Base-by-base conservation (phyloP, 2,329 filamentous ascomycete species). In the Fusarium haematococcum region DNA sequence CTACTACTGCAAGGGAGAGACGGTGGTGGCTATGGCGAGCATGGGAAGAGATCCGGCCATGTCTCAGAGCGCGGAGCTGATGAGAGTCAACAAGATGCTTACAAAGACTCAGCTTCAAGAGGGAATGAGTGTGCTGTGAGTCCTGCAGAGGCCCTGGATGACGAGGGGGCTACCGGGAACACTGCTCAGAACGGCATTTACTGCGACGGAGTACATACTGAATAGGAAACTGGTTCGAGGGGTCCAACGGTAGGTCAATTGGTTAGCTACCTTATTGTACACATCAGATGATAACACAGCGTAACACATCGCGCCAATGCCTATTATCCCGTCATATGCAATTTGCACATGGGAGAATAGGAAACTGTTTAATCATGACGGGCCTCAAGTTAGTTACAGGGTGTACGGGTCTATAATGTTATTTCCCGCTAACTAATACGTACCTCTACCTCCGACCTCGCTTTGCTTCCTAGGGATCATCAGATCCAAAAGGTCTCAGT, bases 41-140 rank as follows among this genome's bases (percentile, higher is more conserved):
- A 98, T 98, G 95, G 92, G 93, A 74, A 91, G 91, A 84, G 97
- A 99, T 81, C 97, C 97, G 0, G 90, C 94, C 65, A 95, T 98
- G 93, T 85, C 85, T 2, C 94, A 98, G 84, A 89, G 89, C 61
- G 93, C 94, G 2, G 94, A 97, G 86, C 85, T 98, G 84, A 97
- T 98, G 94, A 88, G 92, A 69, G 86, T 91, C 73, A 91, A 91
- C 41, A 93, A 91, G 83, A 98, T 98, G 95, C 92, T 94, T 1
- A 88, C 85, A 63, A 98, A 97, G 90, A 91, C 86, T 71, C 90
- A 97, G 80, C 84, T 98, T 57, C 83, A 92, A 80, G 88, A 87
- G 60, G 93, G 93, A 0, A 74, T 88, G 50, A 88, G 91, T 70
- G 83, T 90, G 8, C 71, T 89, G 74, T 75, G 56, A 85, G 80